Percentiles rank a stretch among this genome's conserved stretches.
Evolutionary conservation across 768 basidiomycete genomes (phyloP).

Genomic region (Leucogyrophana mollusca): DNA sequence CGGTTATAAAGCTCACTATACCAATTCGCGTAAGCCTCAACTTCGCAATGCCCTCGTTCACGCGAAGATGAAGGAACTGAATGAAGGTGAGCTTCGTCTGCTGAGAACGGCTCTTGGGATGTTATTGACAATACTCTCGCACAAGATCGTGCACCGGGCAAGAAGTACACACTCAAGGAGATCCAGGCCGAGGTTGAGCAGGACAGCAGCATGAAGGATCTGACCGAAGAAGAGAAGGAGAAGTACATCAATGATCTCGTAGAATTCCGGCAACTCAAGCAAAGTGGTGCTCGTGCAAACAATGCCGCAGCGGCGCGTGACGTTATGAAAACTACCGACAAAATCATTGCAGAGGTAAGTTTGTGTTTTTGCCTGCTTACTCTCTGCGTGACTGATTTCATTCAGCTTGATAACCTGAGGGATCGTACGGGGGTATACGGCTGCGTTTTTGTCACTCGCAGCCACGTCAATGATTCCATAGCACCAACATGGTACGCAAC

Average conservation of each 20-base stretch:
- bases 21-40: background rate
- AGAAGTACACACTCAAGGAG: background rate
- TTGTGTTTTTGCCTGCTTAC: background rate
- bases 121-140: background rate
- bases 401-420: slow-evolving; percentile 1
- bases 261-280: too few relatives aligned
- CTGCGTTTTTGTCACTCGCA: background rate
- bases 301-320: slow-evolving; percentile 3
- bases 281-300: background rate
- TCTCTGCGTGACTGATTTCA: background rate
- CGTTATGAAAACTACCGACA: background rate
- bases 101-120: background rate
- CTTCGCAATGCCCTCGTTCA: background rate
- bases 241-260: too few relatives aligned
- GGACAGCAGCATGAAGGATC: background rate
- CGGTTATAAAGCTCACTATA: background rate
- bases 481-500: background rate
- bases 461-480: background rate
- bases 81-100: background rate
- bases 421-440: background rate
- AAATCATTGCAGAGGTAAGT: background rate
- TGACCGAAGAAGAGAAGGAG: background rate
- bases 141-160: background rate
- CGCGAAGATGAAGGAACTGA: background rate
- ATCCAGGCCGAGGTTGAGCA: background rate